phyloP scores from a whole-genome alignment of 2,329 filamentous ascomycete species.

The Penicillium palitans region DNA sequence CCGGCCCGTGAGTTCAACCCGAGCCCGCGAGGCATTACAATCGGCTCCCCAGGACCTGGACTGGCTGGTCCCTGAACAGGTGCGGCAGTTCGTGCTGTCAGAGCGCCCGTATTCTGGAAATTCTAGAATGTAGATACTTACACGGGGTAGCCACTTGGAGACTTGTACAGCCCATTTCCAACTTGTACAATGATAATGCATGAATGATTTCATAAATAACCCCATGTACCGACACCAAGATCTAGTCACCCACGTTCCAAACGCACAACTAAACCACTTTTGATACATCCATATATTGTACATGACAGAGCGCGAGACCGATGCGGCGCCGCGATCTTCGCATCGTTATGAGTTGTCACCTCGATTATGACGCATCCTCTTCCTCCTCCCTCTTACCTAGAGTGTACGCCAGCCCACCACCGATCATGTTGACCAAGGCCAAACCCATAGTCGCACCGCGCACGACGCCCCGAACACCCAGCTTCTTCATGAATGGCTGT shows the following conservation, averaged over 20 bases:
- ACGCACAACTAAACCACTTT: conserved; percentile 1
- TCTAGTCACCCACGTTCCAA: background rate
- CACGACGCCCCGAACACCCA: conserved; percentile 46
- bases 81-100: conserved; percentile 36
- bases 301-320: background rate
- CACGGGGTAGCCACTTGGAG: background rate
- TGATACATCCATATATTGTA: conserved; percentile 4
- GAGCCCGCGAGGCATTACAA: conserved; percentile 40
- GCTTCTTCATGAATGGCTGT: conserved; percentile 48
- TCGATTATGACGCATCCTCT: conserved; percentile 24
- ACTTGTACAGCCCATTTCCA: background rate
- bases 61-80: conserved; percentile 37
- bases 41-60: conserved; percentile 34
- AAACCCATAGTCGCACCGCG: conserved; percentile 49
- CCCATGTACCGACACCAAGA: background rate
- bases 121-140: background rate
- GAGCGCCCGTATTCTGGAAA: conserved; percentile 32
- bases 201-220: background rate
- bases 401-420: conserved; percentile 49
- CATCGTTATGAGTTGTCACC: background rate
- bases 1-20: conserved; percentile 46
- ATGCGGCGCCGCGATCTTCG: background rate
- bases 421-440: conserved; percentile 48
- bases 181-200: background rate
- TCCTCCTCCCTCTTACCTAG: conserved; percentile 45